These are phyloP conservation scores for Laburnicola sp. DNA, from an alignment of 2,329 filamentous ascomycete species.

Conservation along the genomic window DNA sequence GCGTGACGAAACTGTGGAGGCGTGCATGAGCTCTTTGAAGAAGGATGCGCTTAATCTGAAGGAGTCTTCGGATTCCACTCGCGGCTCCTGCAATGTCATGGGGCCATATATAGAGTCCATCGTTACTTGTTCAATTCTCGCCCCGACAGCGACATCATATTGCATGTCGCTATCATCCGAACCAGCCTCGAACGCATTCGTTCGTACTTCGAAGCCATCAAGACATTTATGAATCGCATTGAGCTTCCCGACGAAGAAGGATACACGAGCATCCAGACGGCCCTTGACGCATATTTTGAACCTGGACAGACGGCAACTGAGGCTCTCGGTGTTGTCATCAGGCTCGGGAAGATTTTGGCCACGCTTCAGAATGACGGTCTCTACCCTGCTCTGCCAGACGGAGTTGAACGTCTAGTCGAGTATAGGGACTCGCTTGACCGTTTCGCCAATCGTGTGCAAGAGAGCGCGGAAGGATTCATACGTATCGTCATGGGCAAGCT, in stretches of 20 bases:
- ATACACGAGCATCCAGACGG: slow-evolving; percentile 5
- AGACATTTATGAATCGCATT: slow-evolving; percentile 1
- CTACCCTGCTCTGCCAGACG: slow-evolving; percentile 30
- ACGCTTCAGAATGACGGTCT: slow-evolving; percentile 29
- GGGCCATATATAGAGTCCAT: neutral
- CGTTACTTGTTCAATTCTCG: slow-evolving; percentile 6
- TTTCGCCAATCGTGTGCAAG: slow-evolving; percentile 17
- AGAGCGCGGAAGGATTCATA: slow-evolving; percentile 20
- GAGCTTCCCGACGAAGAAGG: slow-evolving; percentile 10
- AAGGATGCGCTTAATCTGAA: slow-evolving; percentile 82
- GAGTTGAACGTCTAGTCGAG: slow-evolving; percentile 25
- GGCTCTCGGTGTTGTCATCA: slow-evolving; percentile 24
- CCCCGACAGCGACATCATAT: slow-evolving; percentile 12
- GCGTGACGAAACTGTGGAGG: slow-evolving; percentile 5
- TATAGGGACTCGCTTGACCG: slow-evolving; percentile 24
- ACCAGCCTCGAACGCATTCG: slow-evolving; percentile 11
- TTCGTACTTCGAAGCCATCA: slow-evolving; percentile 11
- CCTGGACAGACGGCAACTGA: slow-evolving; percentile 13
- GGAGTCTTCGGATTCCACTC: slow-evolving; percentile 76
- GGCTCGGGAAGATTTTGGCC: slow-evolving; percentile 26
- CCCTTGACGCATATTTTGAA: slow-evolving; percentile 2
- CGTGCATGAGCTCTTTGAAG: slow-evolving; percentile 53
- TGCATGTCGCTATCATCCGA: slow-evolving; percentile 10
- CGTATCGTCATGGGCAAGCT: slow-evolving; percentile 11
- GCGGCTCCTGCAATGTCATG: slow-evolving; percentile 48